Evolutionary conservation across 2,329 filamentous ascomycete genomes (phyloP), one percentile per base, ranked within the genome.

Genomic region (Stachybotrys chlorohalonatus): DNA sequence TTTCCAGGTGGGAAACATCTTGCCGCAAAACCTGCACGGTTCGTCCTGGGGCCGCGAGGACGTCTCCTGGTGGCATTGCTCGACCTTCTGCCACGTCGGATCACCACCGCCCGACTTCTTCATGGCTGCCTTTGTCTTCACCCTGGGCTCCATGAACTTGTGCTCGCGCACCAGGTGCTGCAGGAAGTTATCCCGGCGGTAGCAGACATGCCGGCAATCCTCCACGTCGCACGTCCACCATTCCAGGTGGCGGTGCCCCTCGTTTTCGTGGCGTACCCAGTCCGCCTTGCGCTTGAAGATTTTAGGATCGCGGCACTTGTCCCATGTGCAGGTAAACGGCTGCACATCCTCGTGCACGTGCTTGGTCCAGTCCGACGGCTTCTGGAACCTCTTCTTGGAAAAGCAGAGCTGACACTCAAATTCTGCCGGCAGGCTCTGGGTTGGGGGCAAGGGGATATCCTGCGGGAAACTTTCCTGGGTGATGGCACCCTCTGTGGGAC

Each of bases 351-450:
- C 92, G 62, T 95, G 90, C 1, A 96, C 89, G 65, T 96, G 92
- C 68, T 96, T 96, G 1, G 91, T 95, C 92, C 92, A 96, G 70
- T 96, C 92, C 0, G 91, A 96, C 15, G 91, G 92, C 69, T 96
- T 96, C 62, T 86, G 83, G 62, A 94, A 91, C 63, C 85, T 90
- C 75, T 94, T 95, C 53, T 85, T 80, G 61, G 86, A 83, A 73
- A 90, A 96, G 72, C 92, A 96, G 24, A 96, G 75, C 45, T 88
- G 86, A 62, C 92, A 96, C 73, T 96, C 92, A 57, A 96, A 93
- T 64, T 93, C 85, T 4, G 91, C 90, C 1, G 92, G 92, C 7
- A 96, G 78, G 15, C 82, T 81, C 55, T 76, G 79, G 2, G 90
- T 86, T 1, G 90, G 90, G 6, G 92, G 92, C 70, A 90, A 81